phyloP scores from a whole-genome alignment of 768 basidiomycete species.

The Trametopsis cervina region DNA sequence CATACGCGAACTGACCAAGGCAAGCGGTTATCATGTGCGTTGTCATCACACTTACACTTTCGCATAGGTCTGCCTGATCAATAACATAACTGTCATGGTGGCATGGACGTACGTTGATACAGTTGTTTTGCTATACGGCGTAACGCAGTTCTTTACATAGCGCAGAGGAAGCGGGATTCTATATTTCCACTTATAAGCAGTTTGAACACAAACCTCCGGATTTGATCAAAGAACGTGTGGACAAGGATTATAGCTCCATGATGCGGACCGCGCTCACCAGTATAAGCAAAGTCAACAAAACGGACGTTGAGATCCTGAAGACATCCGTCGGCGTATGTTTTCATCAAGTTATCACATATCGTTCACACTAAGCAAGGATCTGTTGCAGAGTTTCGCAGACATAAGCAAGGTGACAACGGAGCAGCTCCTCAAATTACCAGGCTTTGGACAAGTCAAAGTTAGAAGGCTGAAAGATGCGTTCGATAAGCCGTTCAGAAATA shows the following conservation, averaged over 20 bases:
- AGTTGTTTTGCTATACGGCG: background rate
- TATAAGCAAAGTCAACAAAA: conserved; percentile 94
- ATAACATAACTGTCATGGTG: conserved; percentile 87
- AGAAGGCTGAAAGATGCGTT: conserved; percentile 88
- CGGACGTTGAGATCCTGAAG: conserved; percentile 89
- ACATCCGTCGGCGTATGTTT: conserved; percentile 82
- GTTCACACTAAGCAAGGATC: background rate
- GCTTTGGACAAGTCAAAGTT: conserved; percentile 92
- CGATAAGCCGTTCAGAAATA: conserved; percentile 77
- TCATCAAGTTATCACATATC: background rate
- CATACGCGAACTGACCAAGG: conserved; percentile 90
- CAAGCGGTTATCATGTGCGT: conserved; percentile 24
- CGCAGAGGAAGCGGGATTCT: conserved; percentile 86
- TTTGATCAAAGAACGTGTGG: conserved; percentile 89
- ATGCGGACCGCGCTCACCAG: conserved; percentile 78
- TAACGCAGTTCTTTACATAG: conserved; percentile 30
- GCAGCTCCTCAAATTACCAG: conserved; percentile 77
- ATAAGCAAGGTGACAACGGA: conserved; percentile 70
- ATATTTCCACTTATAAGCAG: conserved; percentile 86
- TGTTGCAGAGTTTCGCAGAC: conserved; percentile 71
- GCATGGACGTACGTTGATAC: conserved; percentile 70
- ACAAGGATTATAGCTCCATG: conserved; percentile 81
- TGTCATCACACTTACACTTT: too few species aligned
- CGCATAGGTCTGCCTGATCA: conserved; percentile 73
- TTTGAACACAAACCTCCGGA: conserved; percentile 92